phyloP scores from a whole-genome alignment of 192 early-diverging fungal species.

The Mortierella antarctica region DNA sequence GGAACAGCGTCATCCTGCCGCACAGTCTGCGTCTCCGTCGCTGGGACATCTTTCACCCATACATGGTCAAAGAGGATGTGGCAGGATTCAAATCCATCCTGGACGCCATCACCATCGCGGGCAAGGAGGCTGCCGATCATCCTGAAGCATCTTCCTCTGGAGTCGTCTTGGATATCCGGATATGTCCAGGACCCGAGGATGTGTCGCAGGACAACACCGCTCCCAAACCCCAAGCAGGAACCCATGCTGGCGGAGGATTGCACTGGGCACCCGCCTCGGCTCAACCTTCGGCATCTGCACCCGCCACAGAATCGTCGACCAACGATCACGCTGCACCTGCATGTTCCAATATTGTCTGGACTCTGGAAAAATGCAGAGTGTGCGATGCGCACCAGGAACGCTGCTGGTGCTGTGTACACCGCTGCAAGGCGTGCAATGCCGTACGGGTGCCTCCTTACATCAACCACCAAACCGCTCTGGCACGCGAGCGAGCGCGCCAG shows the following conservation, averaged over 20 bases:
- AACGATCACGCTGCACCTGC: not conserved
- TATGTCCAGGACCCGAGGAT: constrained; percentile 9
- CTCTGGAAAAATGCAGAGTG: constrained; percentile 42
- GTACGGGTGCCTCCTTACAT: constrained; percentile 50
- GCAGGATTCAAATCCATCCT: constrained; percentile 35
- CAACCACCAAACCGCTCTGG: constrained; percentile 42
- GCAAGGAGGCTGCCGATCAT: not conserved
- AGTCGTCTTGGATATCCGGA: constrained; percentile 24
- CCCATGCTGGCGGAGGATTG: constrained; percentile 10
- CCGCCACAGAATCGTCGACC: not conserved
- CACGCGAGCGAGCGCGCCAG: constrained; percentile 11
- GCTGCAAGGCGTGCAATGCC: constrained; percentile 33
- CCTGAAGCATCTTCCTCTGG: not conserved
- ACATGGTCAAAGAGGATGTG: constrained; percentile 59
- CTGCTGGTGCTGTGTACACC: constrained; percentile 51
- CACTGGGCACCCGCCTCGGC: constrained; percentile 23
- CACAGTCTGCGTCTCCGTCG: constrained; percentile 46
- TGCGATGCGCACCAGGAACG: constrained; percentile 43
- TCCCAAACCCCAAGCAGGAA: not conserved
- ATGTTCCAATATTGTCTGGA: constrained; percentile 52
- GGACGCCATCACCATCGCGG: constrained; percentile 33
- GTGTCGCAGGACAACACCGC: not conserved
- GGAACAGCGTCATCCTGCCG: constrained; percentile 30
- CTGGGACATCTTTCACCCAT: constrained; percentile 56
- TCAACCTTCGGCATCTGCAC: not conserved